Evolutionary conservation across 352 stramenopile genomes (phyloP).

Genomic region (Bremia lactucae): DNA sequence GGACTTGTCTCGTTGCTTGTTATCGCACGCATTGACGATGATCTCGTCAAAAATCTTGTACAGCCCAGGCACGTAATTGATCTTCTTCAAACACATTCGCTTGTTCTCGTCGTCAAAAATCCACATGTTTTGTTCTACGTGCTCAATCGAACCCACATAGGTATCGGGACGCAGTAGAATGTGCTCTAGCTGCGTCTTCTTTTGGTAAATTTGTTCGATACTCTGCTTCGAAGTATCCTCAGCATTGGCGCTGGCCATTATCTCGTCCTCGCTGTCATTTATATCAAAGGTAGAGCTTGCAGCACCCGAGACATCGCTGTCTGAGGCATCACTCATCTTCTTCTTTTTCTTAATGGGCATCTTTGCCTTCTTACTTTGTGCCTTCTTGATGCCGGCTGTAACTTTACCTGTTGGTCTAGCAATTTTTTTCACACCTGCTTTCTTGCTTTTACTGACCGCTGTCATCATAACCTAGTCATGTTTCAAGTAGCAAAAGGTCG

Average conservation of each 20-base stretch:
- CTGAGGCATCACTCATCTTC: conserved; percentile 24
- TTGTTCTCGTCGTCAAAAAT: conserved; percentile 87
- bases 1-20: conserved; percentile 98
- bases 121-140: conserved; percentile 86
- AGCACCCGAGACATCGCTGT: conserved; percentile 25
- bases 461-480: conserved; percentile 15
- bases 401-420: conserved; percentile 17
- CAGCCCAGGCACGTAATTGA: conserved; percentile 92
- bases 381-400: conserved; percentile 19
- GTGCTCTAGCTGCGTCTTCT: conserved; percentile 97
- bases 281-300: conserved; percentile 16
- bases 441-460: conserved; percentile 10
- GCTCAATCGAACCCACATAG: conserved; percentile 95
- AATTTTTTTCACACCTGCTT: conserved; percentile 23
- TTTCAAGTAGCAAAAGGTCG: not conserved
- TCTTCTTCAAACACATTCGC: conserved; percentile 88
- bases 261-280: conserved; percentile 28
- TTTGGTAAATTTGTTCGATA: conserved; percentile 93
- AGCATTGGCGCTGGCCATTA: not conserved
- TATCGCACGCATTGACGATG: conserved; percentile 99
- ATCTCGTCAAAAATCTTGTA: conserved; percentile 99
- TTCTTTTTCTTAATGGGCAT: conserved; percentile 42
- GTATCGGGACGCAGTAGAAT: conserved; percentile 96
- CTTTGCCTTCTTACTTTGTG: conserved; percentile 21
- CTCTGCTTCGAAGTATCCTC: conserved; percentile 37